These are phyloP conservation scores for Naematelia encephala DNA, from an alignment of 768 basidiomycete species.

Conservation along the genomic window DNA sequence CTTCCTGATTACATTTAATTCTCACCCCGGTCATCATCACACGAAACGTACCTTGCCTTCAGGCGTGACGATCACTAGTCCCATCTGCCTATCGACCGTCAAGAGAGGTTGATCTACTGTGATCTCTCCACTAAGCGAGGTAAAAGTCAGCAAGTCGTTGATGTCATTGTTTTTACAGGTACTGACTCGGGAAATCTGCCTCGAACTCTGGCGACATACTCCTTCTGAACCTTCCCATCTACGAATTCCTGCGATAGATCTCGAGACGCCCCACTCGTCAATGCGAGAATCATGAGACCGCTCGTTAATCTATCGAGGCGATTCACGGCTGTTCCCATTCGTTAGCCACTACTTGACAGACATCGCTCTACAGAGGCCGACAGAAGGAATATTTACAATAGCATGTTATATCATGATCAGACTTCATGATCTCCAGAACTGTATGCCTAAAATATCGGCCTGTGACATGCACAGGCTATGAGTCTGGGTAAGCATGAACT, in stretches of 20 bases:
- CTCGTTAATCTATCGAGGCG: slow-evolving; percentile 90
- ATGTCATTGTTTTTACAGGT: no score
- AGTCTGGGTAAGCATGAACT: background rate
- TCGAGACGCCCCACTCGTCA: slow-evolving; percentile 66
- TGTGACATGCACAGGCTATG: slow-evolving; percentile 82
- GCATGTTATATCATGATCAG: slow-evolving; percentile 78
- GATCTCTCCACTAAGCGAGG: slow-evolving; percentile 64
- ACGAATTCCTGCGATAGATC: slow-evolving; percentile 75
- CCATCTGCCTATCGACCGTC: slow-evolving; percentile 94
- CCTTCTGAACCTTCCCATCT: slow-evolving; percentile 77
- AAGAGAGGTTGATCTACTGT: slow-evolving; percentile 79
- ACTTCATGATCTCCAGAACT: slow-evolving; percentile 76
- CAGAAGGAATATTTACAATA: slow-evolving; percentile 64
- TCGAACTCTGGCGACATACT: slow-evolving; percentile 78
- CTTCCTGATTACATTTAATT: slow-evolving; percentile 56
- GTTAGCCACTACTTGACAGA: background rate
- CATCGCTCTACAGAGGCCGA: background rate
- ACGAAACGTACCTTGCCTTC: slow-evolving; percentile 71
- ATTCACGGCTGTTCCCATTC: slow-evolving; percentile 68
- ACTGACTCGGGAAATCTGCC: slow-evolving; percentile 83
- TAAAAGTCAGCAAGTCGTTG: background rate
- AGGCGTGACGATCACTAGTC: slow-evolving; percentile 90
- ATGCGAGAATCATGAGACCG: slow-evolving; percentile 88
- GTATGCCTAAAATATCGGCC: slow-evolving; percentile 88
- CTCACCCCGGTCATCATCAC: background rate